phyloP scores from a whole-genome alignment of 768 basidiomycete species.

The Suillus variegatus region DNA sequence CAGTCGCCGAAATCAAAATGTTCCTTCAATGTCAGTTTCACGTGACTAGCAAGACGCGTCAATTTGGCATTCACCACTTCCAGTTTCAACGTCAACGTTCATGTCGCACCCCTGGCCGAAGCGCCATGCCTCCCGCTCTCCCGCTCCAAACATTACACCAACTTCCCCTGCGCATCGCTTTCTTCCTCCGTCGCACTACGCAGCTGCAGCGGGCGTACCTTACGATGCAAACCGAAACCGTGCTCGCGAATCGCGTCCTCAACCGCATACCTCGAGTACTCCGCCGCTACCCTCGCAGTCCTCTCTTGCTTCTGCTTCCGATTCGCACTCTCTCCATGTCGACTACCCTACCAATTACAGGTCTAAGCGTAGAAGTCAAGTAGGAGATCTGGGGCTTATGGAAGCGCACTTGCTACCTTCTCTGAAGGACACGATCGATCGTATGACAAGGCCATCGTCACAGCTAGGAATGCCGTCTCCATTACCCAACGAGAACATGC shows the following conservation, averaged over 20 bases:
- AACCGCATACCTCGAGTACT: background rate
- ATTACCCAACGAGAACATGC: conserved; percentile 10
- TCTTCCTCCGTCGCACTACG: conserved; percentile 58
- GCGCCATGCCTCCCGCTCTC: conserved; percentile 44
- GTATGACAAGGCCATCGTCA: conserved; percentile 65
- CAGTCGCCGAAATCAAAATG: background rate
- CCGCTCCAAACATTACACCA: conserved; percentile 33
- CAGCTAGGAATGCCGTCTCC: conserved; percentile 20
- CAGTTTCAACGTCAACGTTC: conserved; percentile 1
- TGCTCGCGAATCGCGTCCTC: background rate
- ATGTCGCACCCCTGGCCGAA: conserved; percentile 19
- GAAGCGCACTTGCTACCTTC: conserved; percentile 71
- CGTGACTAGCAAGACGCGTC: conserved; percentile 1
- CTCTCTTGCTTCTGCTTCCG: conserved; percentile 11
- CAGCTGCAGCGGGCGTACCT: conserved; percentile 46
- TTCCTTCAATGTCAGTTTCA: background rate
- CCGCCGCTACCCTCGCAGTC: conserved; percentile 12
- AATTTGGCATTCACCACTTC: background rate
- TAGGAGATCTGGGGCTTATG: conserved; percentile 56
- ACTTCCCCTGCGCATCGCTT: conserved; percentile 39
- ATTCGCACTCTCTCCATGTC: conserved; percentile 13
- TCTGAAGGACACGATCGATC: conserved; percentile 69
- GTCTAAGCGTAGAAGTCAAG: conserved; percentile 38
- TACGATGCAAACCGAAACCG: conserved; percentile 18
- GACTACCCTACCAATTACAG: background rate